A percentile compares a stretch with the other conserved stretches of the same genome.
Conservation (phyloP, 2,329 filamentous ascomycete species). For the Paraphaeosphaeria sporulosa region DNA sequence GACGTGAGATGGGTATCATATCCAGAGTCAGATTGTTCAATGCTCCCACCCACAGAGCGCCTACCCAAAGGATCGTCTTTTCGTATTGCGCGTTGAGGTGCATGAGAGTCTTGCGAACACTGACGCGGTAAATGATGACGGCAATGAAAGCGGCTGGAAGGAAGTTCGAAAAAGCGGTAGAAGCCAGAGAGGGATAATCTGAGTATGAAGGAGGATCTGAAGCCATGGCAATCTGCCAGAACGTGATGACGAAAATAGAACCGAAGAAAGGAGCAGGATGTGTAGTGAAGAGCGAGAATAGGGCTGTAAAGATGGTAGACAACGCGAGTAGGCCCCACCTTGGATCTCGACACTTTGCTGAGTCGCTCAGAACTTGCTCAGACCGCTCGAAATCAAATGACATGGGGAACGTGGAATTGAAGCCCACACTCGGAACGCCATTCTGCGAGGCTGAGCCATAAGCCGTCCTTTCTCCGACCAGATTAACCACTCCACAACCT, state of each 20-base stretch:
- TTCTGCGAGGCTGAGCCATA: constrained; percentile 35
- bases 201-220: constrained; percentile 45
- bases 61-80: constrained; percentile 48
- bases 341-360: constrained; percentile 41
- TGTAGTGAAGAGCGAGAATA: constrained; percentile 41
- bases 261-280: constrained; percentile 40
- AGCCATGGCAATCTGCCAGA: constrained; percentile 47
- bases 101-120: constrained; percentile 35
- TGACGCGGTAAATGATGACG: constrained; percentile 39
- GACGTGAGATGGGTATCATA: constrained; percentile 44
- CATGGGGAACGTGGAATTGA: constrained; percentile 45
- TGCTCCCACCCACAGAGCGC: constrained; percentile 46
- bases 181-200: constrained; percentile 41
- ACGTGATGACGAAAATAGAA: constrained; percentile 39
- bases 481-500: constrained; percentile 44
- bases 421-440: constrained; percentile 42
- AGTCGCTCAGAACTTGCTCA: constrained; percentile 19
- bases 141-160: constrained; percentile 44
- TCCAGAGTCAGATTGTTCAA: constrained; percentile 45
- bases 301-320: constrained; percentile 40
- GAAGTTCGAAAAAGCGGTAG: constrained; percentile 40
- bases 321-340: constrained; percentile 44
- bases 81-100: constrained; percentile 44
- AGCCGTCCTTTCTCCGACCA: constrained; percentile 33
- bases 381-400: constrained; percentile 40